phyloP scores from a whole-genome alignment of 176 grass and related monocot genomes.

The Aegilops bicornis region DNA sequence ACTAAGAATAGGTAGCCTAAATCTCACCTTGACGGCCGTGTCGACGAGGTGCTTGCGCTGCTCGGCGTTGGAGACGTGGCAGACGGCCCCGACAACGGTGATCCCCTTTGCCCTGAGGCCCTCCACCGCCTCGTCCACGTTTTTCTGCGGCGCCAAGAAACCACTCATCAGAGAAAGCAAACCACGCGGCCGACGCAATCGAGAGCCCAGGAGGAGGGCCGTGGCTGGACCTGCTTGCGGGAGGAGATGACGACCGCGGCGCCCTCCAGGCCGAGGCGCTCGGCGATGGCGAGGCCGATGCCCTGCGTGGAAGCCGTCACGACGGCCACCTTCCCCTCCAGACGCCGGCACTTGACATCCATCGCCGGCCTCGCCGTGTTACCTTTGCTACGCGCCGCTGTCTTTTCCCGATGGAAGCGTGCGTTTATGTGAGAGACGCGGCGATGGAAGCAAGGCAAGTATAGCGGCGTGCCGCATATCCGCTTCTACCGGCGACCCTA shows the following conservation, averaged over 20 bases:
- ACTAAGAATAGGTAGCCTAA: background rate
- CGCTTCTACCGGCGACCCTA: background rate
- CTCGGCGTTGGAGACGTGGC: constrained; percentile 78
- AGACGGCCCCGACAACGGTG: constrained; percentile 62
- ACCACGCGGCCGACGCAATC: background rate
- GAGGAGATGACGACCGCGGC: constrained; percentile 93
- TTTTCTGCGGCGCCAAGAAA: constrained; percentile 54
- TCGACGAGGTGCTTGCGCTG: constrained; percentile 82
- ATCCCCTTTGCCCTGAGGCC: constrained; percentile 70
- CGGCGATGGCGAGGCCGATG: constrained; percentile 82
- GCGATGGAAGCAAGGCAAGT: constrained; percentile 23
- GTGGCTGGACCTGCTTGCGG: constrained; percentile 69
- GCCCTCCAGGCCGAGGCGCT: constrained; percentile 86
- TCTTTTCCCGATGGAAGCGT: background rate
- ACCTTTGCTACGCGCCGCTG: background rate
- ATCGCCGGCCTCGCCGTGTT: constrained; percentile 11
- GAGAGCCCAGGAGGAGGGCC: background rate
- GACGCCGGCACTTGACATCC: constrained; percentile 56
- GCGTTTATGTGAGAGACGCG: background rate
- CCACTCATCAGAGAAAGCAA: background rate
- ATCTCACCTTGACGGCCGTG: constrained; percentile 63
- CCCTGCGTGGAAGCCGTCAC: constrained; percentile 91
- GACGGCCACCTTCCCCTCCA: constrained; percentile 88
- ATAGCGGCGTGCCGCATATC: background rate
- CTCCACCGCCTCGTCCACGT: constrained; percentile 78